These are phyloP conservation scores for Jamesozyma piceae DNA, from an alignment of 805 yeast genomes.

Conservation along the genomic window DNA sequence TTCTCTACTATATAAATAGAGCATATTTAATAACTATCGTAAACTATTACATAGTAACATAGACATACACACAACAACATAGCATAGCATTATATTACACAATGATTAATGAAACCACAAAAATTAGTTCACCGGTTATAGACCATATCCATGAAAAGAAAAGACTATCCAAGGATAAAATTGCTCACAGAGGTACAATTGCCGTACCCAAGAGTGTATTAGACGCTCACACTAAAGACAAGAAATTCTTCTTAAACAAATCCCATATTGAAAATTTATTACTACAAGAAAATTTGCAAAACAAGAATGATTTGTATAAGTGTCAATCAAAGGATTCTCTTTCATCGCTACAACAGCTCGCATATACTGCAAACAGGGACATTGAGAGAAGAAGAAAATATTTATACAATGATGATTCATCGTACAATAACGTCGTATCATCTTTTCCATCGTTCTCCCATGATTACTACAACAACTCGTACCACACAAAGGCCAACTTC, in stretches of 20 bases:
- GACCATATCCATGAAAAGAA: not conserved
- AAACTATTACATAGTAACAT: too few relatives aligned
- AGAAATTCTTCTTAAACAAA: not conserved
- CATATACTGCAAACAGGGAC: not conserved
- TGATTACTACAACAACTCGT: not conserved
- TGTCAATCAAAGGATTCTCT: constrained; percentile 22
- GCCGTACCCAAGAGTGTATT: too few relatives aligned
- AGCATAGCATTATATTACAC: too few relatives aligned
- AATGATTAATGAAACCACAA: not conserved
- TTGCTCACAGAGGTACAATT: too few relatives aligned
- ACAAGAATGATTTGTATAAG: constrained; percentile 9
- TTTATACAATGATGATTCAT: constrained; percentile 8
- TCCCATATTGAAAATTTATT: not conserved
- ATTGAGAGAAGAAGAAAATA: constrained; percentile 8
- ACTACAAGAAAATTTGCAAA: not conserved
- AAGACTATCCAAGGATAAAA: too few relatives aligned
- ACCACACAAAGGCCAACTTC: constrained; percentile 11
- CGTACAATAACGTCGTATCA: not conserved
- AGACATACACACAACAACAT: too few relatives aligned
- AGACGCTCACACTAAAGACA: too few relatives aligned
- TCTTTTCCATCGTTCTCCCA: not conserved
- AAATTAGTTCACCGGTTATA: not conserved
- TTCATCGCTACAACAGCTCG: constrained; percentile 11
- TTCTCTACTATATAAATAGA: too few relatives aligned
- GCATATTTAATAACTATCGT: too few relatives aligned